A percentile compares a stretch with the other conserved stretches of the same genome.
These are phyloP conservation scores for Lachancea kluyveri DNA, from an alignment of 805 yeast species.

Conservation along the genomic window DNA sequence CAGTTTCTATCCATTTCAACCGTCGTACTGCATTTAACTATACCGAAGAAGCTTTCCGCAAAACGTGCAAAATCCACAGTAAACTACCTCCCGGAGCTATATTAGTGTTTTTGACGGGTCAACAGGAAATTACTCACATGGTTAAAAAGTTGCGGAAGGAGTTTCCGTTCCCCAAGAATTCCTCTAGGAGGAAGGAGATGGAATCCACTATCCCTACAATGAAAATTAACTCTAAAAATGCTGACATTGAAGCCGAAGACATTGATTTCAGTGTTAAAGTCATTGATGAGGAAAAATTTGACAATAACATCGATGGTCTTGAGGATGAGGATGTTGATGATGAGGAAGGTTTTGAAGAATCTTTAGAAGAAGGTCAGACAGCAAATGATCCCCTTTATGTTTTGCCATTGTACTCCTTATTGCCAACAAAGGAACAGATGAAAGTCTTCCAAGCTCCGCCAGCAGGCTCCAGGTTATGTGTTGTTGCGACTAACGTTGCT, in stretches of 20 bases:
- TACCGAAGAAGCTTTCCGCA: conserved; percentile 77
- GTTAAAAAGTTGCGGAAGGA: conserved; percentile 63
- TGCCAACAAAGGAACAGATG: conserved; percentile 95
- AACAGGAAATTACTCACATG: conserved; percentile 76
- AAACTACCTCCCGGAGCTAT: conserved; percentile 92
- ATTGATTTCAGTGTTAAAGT: conserved; percentile 61
- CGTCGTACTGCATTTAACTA: conserved; percentile 72
- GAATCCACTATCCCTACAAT: conserved; percentile 38
- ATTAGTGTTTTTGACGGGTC: conserved; percentile 87
- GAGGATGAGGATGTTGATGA: conserved; percentile 36
- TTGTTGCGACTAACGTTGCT: conserved; percentile 95
- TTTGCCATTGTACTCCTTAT: conserved; percentile 82
- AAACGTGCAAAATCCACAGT: conserved; percentile 80
- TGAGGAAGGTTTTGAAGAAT: conserved; percentile 64
- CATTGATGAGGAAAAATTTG: conserved; percentile 28
- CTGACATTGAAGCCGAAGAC: conserved; percentile 81
- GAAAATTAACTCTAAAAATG: conserved; percentile 48
- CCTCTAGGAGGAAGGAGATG: conserved; percentile 17
- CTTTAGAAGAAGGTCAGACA: conserved; percentile 62
- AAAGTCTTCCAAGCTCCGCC: conserved; percentile 87
- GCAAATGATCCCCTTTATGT: conserved; percentile 79
- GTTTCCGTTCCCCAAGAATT: conserved; percentile 45
- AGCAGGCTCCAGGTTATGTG: conserved; percentile 75
- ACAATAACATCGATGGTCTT: conserved; percentile 29
- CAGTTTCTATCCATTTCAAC: conserved; percentile 88